Evolutionary conservation across 352 stramenopile species (phyloP).

Genomic region (Phytophthora capsici): DNA sequence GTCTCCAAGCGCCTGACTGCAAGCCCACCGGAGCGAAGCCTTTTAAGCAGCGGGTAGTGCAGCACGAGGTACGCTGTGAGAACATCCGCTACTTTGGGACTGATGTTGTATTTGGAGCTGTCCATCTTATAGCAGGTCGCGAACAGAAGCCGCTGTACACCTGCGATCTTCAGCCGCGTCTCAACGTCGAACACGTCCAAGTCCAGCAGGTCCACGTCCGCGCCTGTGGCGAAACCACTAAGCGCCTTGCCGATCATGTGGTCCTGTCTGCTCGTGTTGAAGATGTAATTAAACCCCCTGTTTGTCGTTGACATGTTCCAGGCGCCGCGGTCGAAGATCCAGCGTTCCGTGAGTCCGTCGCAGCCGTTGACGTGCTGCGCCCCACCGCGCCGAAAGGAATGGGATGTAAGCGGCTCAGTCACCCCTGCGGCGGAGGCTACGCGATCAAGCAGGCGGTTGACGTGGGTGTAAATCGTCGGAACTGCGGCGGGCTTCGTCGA

Average conservation of each 20-base stretch:
- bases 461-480: slow-evolving; percentile 32
- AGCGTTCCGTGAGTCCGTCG: not conserved
- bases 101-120: slow-evolving; percentile 2
- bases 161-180: slow-evolving; percentile 1
- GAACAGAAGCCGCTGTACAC: slow-evolving; percentile 4
- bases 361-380: slow-evolving; percentile 18
- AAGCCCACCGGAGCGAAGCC: not conserved
- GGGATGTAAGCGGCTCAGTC: slow-evolving; percentile 13
- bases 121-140: slow-evolving; percentile 10
- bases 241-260: slow-evolving; percentile 13
- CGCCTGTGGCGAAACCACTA: slow-evolving; percentile 6
- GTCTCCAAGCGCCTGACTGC: not conserved
- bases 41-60: slow-evolving; percentile 1
- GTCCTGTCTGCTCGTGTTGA: slow-evolving; percentile 15
- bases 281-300: slow-evolving; percentile 18
- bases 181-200: slow-evolving; percentile 5
- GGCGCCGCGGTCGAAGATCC: slow-evolving; percentile 17
- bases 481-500: no score
- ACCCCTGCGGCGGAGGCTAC: slow-evolving; percentile 10
- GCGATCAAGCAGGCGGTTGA: slow-evolving; percentile 30
- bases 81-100: not conserved
- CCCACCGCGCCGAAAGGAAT: slow-evolving; percentile 24
- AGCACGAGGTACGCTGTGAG: not conserved
- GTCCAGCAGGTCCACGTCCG: not conserved
- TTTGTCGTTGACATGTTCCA: slow-evolving; percentile 31